Base-by-base conservation (phyloP, 2,329 filamentous ascomycete genomes). In the Aureobasidium musti region DNA sequence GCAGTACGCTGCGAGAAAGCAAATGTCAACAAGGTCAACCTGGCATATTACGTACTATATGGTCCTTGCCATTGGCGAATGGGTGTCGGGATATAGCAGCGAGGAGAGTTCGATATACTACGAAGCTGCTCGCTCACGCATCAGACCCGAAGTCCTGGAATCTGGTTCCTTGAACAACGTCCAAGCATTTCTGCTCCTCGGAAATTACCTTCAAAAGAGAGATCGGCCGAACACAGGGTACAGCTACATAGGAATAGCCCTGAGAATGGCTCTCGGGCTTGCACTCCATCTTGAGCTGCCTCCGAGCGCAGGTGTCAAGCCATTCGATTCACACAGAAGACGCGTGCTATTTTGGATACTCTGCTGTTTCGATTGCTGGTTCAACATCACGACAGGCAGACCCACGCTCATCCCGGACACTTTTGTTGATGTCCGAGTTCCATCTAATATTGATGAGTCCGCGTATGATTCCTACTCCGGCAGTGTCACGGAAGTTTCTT, bases 141-240 rank as follows among this genome's bases (percentile, higher is more conserved):
- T 82, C 54, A 79, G 81, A 52, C 78, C 81, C 63, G 76, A 80
- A 49, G 76, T 79, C n/a, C 77, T 83, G 39, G 82, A 83, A 66
- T 80, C 78, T 33, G 82, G 82, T 26, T 82, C 81, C 56, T 70
- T 83, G n/a, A 82, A 79, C 14, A 75, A 82, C 13, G 81, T 83
- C 1, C 82, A 83, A 69, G 78, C 78, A 1, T 73, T 84, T 43
- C 71, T 79, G 11, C 75, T 83, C 50, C 75, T 83, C 69, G 80
- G 80, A 66, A 67, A 83, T 63, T 82, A 82, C 68, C 76, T 80
- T 0, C 81, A 83, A 68, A 83, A 83, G 70, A 75, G 80, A 30
- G 80, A 82, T 70, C 82, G 82, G 67, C 81, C 81, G 1, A 83
- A 83, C 68, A 80, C 77, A 14, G 81, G 81, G 10, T 83, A 80